These are phyloP conservation scores for Pseudonectria foliicola DNA, from an alignment of 2,329 filamentous ascomycete genomes.

Conservation along the genomic window DNA sequence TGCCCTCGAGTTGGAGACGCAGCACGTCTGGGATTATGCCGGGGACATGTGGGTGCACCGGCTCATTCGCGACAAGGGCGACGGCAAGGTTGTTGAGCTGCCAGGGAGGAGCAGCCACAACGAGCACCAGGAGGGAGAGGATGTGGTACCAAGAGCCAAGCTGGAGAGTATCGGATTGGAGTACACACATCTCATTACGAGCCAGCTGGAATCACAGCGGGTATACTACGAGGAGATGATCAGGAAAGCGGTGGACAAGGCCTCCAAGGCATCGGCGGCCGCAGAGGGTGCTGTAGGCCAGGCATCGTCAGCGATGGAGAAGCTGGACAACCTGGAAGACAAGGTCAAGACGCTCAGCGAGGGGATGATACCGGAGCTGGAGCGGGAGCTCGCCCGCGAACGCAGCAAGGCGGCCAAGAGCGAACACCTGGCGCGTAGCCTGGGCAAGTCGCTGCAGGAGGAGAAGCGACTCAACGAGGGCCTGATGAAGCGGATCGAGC, in stretches of 20 bases:
- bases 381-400: conserved; percentile 65
- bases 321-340: conserved; percentile 45
- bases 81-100: conserved; percentile 89
- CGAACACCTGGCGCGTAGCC: conserved; percentile 64
- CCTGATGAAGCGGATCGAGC: conserved; percentile 73
- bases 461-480: conserved; percentile 80
- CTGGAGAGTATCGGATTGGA: conserved; percentile 78
- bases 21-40: conserved; percentile 97
- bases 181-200: conserved; percentile 89
- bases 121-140: conserved; percentile 41
- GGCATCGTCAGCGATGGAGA: conserved; percentile 41
- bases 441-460: conserved; percentile 72
- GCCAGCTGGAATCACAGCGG: conserved; percentile 86
- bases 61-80: conserved; percentile 86
- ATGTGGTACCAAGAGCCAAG: conserved; percentile 64
- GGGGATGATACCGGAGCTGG: conserved; percentile 59
- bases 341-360: conserved; percentile 38
- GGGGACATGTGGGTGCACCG: conserved; percentile 95
- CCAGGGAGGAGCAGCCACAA: conserved; percentile 45
- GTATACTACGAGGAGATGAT: conserved; percentile 92
- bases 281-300: conserved; percentile 55
- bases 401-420: conserved; percentile 63
- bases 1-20: conserved; percentile 84
- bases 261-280: conserved; percentile 60
- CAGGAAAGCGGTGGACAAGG: conserved; percentile 83